Percentiles rank a stretch among this genome's conserved stretches.
Conservation (phyloP, 2,329 filamentous ascomycete genomes). For the Rutstroemia sp. region DNA sequence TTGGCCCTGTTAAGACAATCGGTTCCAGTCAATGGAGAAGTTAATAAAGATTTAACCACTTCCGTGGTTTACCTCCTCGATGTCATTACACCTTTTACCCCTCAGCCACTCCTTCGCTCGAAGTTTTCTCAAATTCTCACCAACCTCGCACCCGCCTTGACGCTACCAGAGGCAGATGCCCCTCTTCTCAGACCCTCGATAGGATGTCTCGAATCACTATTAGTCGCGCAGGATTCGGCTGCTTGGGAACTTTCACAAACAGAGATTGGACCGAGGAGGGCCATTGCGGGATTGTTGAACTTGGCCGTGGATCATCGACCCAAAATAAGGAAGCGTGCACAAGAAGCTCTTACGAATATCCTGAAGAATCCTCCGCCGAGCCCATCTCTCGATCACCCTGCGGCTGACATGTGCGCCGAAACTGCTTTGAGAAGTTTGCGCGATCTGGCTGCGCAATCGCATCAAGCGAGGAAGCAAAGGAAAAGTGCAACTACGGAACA, state of each 20-base stretch:
- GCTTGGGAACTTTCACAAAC: slow-evolving; percentile 83
- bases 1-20: slow-evolving; percentile 80
- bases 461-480: slow-evolving; percentile 60
- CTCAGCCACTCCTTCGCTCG: slow-evolving; percentile 78
- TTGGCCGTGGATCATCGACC: slow-evolving; percentile 81
- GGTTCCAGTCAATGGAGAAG: slow-evolving; percentile 52
- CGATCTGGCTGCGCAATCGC: slow-evolving; percentile 60
- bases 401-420: slow-evolving; percentile 92
- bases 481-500: slow-evolving; percentile 51
- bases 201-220: slow-evolving; percentile 85
- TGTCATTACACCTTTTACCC: slow-evolving; percentile 76
- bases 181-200: slow-evolving; percentile 81
- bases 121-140: slow-evolving; percentile 94
- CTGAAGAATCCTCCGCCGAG: slow-evolving; percentile 82
- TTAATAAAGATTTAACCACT: slow-evolving; percentile 75
- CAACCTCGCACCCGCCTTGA: slow-evolving; percentile 75
- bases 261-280: slow-evolving; percentile 78
- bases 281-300: slow-evolving; percentile 77
- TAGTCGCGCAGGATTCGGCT: slow-evolving; percentile 78
- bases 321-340: slow-evolving; percentile 88
- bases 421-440: slow-evolving; percentile 75
- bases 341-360: slow-evolving; percentile 79
- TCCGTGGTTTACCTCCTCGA: slow-evolving; percentile 95
- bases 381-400: slow-evolving; percentile 87
- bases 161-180: slow-evolving; percentile 74